Conservation (phyloP, 2,329 filamentous ascomycete species). For the Xylaria sp. region DNA sequence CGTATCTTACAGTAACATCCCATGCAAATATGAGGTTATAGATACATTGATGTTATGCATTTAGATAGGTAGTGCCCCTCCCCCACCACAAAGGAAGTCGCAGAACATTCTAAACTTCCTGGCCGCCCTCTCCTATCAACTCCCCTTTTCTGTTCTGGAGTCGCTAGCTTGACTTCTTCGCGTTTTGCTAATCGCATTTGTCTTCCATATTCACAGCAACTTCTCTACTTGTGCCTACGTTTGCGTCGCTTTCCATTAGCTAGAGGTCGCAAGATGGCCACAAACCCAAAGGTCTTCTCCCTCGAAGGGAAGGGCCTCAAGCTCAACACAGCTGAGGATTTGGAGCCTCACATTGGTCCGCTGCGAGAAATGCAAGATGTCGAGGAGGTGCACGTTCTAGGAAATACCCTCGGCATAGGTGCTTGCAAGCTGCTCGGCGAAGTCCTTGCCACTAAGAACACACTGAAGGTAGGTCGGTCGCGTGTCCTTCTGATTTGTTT, state of each 20-base stretch:
- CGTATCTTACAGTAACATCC: background rate
- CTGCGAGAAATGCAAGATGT: constrained; percentile 78
- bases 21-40: background rate
- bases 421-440: constrained; percentile 88
- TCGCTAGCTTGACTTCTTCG: constrained; percentile 5
- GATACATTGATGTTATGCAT: constrained; percentile 16
- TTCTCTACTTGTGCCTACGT: background rate
- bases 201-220: constrained; percentile 2
- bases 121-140: background rate
- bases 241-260: background rate
- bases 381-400: constrained; percentile 86
- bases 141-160: constrained; percentile 20
- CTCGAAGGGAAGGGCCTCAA: constrained; percentile 93
- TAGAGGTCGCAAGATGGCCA: constrained; percentile 57
- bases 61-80: constrained; percentile 32
- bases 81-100: constrained; percentile 30
- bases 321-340: constrained; percentile 87
- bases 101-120: constrained; percentile 31
- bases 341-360: constrained; percentile 83
- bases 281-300: constrained; percentile 78
- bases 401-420: constrained; percentile 91
- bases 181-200: constrained; percentile 4
- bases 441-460: constrained; percentile 85
- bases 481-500: background rate
- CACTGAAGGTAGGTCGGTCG: constrained; percentile 68